phyloP scores from a whole-genome alignment of 148 eudicot genomes.

The Cornus kousa region DNA sequence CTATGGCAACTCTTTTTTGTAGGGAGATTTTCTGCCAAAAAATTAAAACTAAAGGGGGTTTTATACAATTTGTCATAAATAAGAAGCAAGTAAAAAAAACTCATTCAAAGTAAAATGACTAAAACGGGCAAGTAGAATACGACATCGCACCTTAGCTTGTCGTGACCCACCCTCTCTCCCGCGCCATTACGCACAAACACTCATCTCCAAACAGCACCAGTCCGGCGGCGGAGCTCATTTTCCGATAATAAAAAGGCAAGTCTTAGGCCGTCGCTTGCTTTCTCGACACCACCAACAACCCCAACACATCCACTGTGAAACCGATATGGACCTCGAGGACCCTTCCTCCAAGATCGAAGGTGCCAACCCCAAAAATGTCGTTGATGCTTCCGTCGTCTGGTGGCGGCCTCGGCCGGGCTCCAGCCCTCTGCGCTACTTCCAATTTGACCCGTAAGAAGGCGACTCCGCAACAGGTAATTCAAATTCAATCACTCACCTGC shows the following conservation, averaged over 20 bases:
- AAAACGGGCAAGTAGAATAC: too few species aligned
- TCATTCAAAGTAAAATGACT: too few species aligned
- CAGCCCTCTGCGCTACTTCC: slow-evolving; percentile 38
- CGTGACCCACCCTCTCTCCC: too few species aligned
- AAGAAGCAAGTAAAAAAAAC: too few species aligned
- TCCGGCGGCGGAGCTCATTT: slow-evolving; percentile 16
- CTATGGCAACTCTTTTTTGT: too few species aligned
- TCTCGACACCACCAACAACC: slow-evolving; percentile 32
- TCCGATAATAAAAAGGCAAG: slow-evolving; percentile 53
- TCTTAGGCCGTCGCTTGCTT: slow-evolving; percentile 37
- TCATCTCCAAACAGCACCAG: slow-evolving; percentile 21
- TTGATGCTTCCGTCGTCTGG: slow-evolving; percentile 1
- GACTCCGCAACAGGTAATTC: slow-evolving; percentile 73
- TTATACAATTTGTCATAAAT: too few species aligned
- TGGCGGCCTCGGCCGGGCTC: background rate
- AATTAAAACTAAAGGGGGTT: too few species aligned
- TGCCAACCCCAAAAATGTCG: slow-evolving; percentile 21
- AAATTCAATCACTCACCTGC: too few species aligned
- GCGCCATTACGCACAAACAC: too few species aligned
- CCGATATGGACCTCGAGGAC: slow-evolving; percentile 5
- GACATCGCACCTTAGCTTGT: too few species aligned
- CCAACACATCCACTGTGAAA: slow-evolving; percentile 24
- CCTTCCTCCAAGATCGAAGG: slow-evolving; percentile 36
- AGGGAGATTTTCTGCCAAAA: too few species aligned
- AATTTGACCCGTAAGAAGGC: slow-evolving; percentile 91